A percentile compares a stretch with the other conserved stretches of the same genome.
Conservation (phyloP, 192 early-diverging fungal genomes). For the Glomus cerebriforme region DNA sequence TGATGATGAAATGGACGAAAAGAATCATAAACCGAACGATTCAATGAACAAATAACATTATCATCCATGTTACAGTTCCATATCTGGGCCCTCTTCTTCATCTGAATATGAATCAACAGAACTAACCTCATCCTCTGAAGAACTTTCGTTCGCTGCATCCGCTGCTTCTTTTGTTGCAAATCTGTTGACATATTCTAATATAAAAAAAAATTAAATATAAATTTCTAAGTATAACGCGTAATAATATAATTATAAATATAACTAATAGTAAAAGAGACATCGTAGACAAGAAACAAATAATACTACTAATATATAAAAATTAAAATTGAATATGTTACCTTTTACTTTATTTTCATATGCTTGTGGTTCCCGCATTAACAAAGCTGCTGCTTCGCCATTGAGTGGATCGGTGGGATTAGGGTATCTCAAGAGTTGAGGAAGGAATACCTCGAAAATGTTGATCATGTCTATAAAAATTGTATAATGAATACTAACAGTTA, state of each 20-base stretch:
- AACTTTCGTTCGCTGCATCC: constrained; percentile 70
- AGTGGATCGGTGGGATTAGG: constrained; percentile 99
- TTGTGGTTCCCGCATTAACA: constrained; percentile 91
- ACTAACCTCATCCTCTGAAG: constrained; percentile 74
- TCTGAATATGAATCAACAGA: constrained; percentile 79
- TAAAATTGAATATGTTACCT: constrained; percentile 51
- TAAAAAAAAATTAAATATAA: background rate
- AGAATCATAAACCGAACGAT: background rate
- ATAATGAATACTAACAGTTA: background rate
- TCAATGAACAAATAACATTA: no score
- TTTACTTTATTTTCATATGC: constrained; percentile 94
- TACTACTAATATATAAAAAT: no score
- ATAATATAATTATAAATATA: background rate
- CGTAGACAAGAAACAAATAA: no score
- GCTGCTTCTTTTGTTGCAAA: constrained; percentile 87
- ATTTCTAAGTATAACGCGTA: background rate
- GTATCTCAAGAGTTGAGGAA: constrained; percentile 96
- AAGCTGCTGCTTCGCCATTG: constrained; percentile 97
- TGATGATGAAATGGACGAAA: background rate
- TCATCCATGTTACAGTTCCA: constrained; percentile 68
- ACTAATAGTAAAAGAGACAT: no score
- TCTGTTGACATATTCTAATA: constrained; percentile 78
- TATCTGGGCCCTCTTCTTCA: constrained; percentile 77
- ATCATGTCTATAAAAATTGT: constrained; percentile 79
- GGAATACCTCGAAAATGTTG: constrained; percentile 98